Evolutionary conservation across 768 basidiomycete species (phyloP).

Genomic region (Grammothele lineata): DNA sequence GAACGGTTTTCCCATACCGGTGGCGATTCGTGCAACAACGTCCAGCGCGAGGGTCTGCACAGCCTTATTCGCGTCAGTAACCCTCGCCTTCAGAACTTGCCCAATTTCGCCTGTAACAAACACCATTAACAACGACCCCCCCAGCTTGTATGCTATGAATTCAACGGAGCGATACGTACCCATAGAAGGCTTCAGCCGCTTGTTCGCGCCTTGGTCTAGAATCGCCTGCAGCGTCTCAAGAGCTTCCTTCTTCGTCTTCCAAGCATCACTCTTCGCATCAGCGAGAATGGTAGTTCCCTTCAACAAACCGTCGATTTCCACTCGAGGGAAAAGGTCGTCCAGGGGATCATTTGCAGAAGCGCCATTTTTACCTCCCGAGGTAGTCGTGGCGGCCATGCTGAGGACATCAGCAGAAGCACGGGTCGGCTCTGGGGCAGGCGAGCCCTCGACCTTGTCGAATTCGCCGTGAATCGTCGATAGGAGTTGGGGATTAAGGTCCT

Average conservation of each 20-base stretch:
- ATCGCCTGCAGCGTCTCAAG: conserved; percentile 79
- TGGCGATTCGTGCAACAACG: conserved; percentile 84
- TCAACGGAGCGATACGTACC: conserved; percentile 41
- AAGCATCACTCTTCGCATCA: conserved; percentile 88
- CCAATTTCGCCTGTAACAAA: conserved; percentile 75
- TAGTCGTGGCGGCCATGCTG: conserved; percentile 37
- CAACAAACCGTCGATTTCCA: conserved; percentile 85
- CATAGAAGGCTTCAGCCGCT: conserved; percentile 86
- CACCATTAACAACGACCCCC: conserved; percentile 2
- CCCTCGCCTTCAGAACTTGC: conserved; percentile 80
- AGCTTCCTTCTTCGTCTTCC: conserved; percentile 97
- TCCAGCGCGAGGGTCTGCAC: conserved; percentile 90
- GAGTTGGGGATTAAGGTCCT: conserved; percentile 92
- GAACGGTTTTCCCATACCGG: conserved; percentile 93
- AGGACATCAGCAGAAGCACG: conserved; percentile 75
- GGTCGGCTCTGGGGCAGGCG: conserved; percentile 70
- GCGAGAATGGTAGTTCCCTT: conserved; percentile 78
- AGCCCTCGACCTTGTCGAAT: conserved; percentile 89
- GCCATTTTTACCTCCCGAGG: conserved; percentile 35
- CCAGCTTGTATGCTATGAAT: too few species aligned
- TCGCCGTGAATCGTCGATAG: conserved; percentile 85
- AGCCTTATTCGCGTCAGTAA: conserved; percentile 90
- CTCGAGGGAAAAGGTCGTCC: conserved; percentile 93
- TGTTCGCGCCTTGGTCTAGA: conserved; percentile 88
- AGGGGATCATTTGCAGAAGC: conserved; percentile 57